Percentiles rank a stretch among this genome's conserved stretches.
Conservation (phyloP, 768 basidiomycete species). For the Tulasnella sp. region DNA sequence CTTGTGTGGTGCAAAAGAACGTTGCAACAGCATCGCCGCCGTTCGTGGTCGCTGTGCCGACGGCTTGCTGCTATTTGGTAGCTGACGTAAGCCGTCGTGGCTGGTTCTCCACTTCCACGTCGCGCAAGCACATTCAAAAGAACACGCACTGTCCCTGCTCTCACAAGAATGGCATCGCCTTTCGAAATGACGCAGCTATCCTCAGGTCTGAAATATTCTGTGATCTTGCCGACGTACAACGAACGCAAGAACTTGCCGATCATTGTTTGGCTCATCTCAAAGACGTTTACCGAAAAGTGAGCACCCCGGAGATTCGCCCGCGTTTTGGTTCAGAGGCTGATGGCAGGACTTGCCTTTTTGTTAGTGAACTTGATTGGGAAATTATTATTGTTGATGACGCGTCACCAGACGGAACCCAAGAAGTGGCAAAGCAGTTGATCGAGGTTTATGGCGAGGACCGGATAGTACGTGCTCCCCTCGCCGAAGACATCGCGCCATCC, state of each 20-base stretch:
- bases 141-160: constrained; percentile 36
- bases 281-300: constrained; percentile 71
- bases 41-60: not conserved
- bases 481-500: not conserved
- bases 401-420: constrained; percentile 89
- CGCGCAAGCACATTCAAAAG: not conserved
- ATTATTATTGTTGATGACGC: constrained; percentile 89
- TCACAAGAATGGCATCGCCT: constrained; percentile 20
- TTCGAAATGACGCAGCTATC: constrained; percentile 28
- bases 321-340: constrained; percentile 9
- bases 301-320: constrained; percentile 33
- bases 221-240: constrained; percentile 92
- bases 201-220: constrained; percentile 62
- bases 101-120: not conserved
- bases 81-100: not conserved
- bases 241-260: constrained; percentile 89
- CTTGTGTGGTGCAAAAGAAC: not conserved
- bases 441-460: constrained; percentile 77
- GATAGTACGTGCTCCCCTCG: constrained; percentile 51
- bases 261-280: constrained; percentile 79
- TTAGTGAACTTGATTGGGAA: constrained; percentile 75
- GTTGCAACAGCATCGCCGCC: not conserved
- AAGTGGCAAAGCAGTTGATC: constrained; percentile 77
- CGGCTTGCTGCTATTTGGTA: not conserved
- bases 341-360: constrained; percentile 30